These are phyloP conservation scores for Umbelopsis sp. DNA, from an alignment of 371 early-diverging fungal genomes.

Conservation along the genomic window DNA sequence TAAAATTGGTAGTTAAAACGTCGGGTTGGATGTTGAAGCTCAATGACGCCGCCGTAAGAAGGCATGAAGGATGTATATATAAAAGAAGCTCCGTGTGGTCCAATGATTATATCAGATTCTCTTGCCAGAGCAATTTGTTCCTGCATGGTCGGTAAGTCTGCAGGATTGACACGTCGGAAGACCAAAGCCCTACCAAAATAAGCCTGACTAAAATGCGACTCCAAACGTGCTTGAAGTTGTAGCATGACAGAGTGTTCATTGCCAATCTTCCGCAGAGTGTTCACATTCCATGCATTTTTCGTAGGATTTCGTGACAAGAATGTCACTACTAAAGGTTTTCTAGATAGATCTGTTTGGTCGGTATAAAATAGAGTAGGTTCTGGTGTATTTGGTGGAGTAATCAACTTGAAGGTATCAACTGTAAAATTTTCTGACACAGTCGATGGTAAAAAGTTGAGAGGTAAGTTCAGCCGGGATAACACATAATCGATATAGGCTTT, in stretches of 20 bases:
- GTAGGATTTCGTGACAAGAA: conserved; percentile 16
- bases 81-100: conserved; percentile 18
- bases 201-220: not conserved
- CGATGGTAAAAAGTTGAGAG: conserved; percentile 6
- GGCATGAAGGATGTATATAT: conserved; percentile 18
- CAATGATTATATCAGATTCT: conserved; percentile 20
- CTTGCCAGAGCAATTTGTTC: conserved; percentile 21
- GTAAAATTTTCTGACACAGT: not conserved
- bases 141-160: conserved; percentile 15
- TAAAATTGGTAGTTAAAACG: conserved; percentile 20
- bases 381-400: not conserved
- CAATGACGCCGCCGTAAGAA: conserved; percentile 15
- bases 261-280: conserved; percentile 12
- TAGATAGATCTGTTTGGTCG: not conserved
- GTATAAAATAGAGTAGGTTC: not conserved
- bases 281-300: not conserved
- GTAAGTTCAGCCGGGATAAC: conserved; percentile 10
- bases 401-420: not conserved
- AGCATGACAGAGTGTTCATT: conserved; percentile 13
- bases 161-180: conserved; percentile 11
- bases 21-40: conserved; percentile 21
- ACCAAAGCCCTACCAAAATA: not conserved
- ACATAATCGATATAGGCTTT: conserved; percentile 17
- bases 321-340: conserved; percentile 14
- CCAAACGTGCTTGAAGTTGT: not conserved